phyloP scores from a whole-genome alignment of 78 protist species.

The Cyanophora paradoxa region DNA sequence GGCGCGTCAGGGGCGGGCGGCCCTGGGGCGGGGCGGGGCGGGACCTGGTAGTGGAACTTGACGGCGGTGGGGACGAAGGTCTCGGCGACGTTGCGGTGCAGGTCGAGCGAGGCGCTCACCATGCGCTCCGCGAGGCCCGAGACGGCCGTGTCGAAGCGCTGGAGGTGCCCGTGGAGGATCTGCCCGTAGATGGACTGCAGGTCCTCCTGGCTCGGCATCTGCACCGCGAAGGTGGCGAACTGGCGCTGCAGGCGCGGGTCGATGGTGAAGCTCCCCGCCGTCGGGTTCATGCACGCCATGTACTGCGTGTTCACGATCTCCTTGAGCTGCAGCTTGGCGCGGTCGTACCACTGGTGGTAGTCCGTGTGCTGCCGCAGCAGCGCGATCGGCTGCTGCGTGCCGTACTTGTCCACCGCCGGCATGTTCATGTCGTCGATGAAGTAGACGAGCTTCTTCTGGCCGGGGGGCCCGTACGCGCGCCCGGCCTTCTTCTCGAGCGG shows the following conservation, averaged over 20 bases:
- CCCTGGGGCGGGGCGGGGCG: too few species aligned
- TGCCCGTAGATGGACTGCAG: constrained; percentile 30
- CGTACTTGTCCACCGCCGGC: constrained; percentile 77
- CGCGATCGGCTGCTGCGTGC: constrained; percentile 69
- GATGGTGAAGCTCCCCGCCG: constrained; percentile 72
- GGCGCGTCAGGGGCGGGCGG: too few species aligned
- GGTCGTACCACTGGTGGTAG: constrained; percentile 65
- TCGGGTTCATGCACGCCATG: constrained; percentile 72
- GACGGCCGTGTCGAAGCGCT: not conserved
- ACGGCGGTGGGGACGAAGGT: constrained; percentile 66
- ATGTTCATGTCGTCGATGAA: constrained; percentile 76
- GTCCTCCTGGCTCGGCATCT: constrained; percentile 44
- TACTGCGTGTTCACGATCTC: constrained; percentile 39
- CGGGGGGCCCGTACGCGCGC: constrained; percentile 60
- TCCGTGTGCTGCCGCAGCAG: constrained; percentile 69
- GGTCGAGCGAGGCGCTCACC: constrained; percentile 31
- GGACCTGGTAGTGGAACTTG: constrained; percentile 86
- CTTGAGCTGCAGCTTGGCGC: constrained; percentile 11
- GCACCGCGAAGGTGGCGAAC: constrained; percentile 48
- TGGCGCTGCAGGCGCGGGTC: constrained; percentile 70
- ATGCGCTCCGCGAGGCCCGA: constrained; percentile 2
- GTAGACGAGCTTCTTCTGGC: constrained; percentile 45
- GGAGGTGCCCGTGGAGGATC: constrained; percentile 27
- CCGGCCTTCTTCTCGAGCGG: constrained; percentile 59
- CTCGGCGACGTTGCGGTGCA: constrained; percentile 41